phyloP scores from a whole-genome alignment of 129 eudicot species.

The Saussurea involucrata region DNA sequence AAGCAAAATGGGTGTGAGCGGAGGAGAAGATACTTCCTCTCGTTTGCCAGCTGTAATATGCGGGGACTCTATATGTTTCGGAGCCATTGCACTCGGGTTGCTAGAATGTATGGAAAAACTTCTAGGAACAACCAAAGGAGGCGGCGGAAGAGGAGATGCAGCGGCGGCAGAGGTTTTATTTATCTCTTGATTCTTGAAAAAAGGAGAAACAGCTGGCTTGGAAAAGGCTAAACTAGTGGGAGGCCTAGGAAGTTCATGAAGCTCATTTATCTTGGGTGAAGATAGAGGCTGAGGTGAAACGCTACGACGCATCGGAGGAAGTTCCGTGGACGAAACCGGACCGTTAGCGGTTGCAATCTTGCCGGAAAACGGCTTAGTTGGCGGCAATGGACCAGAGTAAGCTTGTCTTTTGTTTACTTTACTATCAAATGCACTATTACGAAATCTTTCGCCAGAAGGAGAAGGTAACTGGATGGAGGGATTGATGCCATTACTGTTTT shows the following conservation, averaged over 20 bases:
- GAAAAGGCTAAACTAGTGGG: slow-evolving; percentile 33
- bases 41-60: slow-evolving; percentile 31
- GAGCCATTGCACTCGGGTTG: slow-evolving; percentile 43
- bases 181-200: slow-evolving; percentile 39
- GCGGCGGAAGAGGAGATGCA: slow-evolving; percentile 68
- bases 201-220: slow-evolving; percentile 40
- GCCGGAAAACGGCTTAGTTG: slow-evolving; percentile 45
- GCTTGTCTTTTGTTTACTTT: slow-evolving; percentile 57
- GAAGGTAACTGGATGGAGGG: slow-evolving; percentile 55
- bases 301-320: slow-evolving; percentile 33
- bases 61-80: slow-evolving; percentile 39
- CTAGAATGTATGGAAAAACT: slow-evolving; percentile 77
- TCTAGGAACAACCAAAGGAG: slow-evolving; percentile 60
- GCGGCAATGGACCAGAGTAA: slow-evolving; percentile 67
- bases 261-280: slow-evolving; percentile 82
- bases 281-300: slow-evolving; percentile 65
- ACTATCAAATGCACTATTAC: slow-evolving; percentile 37
- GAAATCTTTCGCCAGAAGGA: slow-evolving; percentile 39
- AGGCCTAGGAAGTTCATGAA: slow-evolving; percentile 95
- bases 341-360: slow-evolving; percentile 51
- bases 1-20: slow-evolving; percentile 69
- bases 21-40: slow-evolving; percentile 64
- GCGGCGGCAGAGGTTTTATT: slow-evolving; percentile 26
- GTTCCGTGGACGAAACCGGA: slow-evolving; percentile 43
- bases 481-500: slow-evolving; percentile 21